Conservation (phyloP, 495 filamentous ascomycete species). For the Achaetomiella virescens region DNA sequence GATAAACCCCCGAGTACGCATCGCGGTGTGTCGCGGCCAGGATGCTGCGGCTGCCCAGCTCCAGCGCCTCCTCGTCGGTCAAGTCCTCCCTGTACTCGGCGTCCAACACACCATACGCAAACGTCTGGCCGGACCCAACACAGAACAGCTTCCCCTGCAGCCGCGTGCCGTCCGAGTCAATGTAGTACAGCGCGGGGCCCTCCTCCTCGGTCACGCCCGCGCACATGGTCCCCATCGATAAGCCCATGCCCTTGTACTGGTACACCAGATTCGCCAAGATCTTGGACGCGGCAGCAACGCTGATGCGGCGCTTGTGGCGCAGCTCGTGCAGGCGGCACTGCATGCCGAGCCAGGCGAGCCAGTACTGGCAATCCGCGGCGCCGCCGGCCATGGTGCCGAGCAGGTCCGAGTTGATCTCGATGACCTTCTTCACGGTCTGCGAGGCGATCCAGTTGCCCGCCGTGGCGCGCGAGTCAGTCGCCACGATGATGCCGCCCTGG, state of each 20-base stretch:
- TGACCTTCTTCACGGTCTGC: constrained; percentile 99
- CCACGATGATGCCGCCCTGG: constrained; percentile 95
- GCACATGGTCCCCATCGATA: constrained; percentile 99
- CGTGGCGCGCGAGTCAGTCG: constrained; percentile 92
- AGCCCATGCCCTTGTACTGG: constrained; percentile 93
- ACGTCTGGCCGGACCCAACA: constrained; percentile 95
- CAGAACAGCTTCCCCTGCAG: constrained; percentile 94
- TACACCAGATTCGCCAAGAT: constrained; percentile 98
- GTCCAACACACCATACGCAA: constrained; percentile 96
- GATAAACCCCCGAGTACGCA: constrained; percentile 96
- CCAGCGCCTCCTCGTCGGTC: constrained; percentile 76
- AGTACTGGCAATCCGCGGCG: constrained; percentile 99
- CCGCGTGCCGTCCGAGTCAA: constrained; percentile 94
- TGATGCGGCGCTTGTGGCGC: constrained; percentile 96
- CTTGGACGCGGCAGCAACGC: constrained; percentile 93
- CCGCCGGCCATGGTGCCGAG: constrained; percentile 98
- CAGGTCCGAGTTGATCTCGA: constrained; percentile 85
- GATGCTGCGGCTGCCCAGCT: constrained; percentile 84
- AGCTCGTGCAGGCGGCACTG: constrained; percentile 99
- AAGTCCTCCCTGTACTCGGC: constrained; percentile 90
- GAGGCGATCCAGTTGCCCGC: constrained; percentile 98
- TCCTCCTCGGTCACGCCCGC: constrained; percentile 94
- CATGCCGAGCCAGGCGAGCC: constrained; percentile 97
- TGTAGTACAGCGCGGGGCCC: constrained; percentile 97
- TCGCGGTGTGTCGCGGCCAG: constrained; percentile 96